These are phyloP conservation scores for Sugiyamaella neomexicana DNA, from an alignment of 1,139 yeast species.

Conservation along the genomic window DNA sequence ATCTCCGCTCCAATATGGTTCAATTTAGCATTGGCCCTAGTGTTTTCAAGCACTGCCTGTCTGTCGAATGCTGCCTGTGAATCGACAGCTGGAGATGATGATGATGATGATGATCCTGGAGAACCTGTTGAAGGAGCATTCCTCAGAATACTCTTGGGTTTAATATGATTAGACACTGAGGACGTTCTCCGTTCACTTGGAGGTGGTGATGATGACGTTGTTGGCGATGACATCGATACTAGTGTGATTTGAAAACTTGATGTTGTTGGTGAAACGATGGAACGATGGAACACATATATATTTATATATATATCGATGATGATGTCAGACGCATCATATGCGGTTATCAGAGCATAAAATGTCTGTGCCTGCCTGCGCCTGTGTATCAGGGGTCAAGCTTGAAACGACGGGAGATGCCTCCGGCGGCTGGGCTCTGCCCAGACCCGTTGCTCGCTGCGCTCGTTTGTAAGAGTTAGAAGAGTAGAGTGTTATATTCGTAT, in stretches of 20 bases:
- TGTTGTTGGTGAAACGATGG: too few species aligned
- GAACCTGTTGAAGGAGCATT: conserved; percentile 36
- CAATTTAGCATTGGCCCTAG: conserved; percentile 46
- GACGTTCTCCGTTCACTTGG: conserved; percentile 11
- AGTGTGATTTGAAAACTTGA: too few species aligned
- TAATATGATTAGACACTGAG: background rate
- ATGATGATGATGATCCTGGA: conserved; percentile 26
- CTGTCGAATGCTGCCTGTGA: conserved; percentile 40
- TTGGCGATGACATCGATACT: background rate
- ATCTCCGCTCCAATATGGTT: conserved; percentile 35
- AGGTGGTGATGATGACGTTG: background rate
- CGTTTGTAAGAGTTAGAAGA: background rate
- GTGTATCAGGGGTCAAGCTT: too few species aligned
- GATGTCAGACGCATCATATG: background rate
- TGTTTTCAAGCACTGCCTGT: conserved; percentile 49
- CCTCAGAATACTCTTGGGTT: conserved; percentile 40
- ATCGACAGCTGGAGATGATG: conserved; percentile 6
- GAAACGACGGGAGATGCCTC: too few species aligned
- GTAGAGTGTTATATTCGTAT: conserved; percentile 5
- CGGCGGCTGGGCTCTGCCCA: background rate
- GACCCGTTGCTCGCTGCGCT: background rate
- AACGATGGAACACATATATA: too few species aligned
- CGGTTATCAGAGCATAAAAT: background rate
- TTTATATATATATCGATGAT: too few species aligned
- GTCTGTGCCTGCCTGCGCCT: background rate